These are phyloP conservation scores for Firmiana major DNA, from an alignment of 345 rosid genomes.

Conservation along the genomic window DNA sequence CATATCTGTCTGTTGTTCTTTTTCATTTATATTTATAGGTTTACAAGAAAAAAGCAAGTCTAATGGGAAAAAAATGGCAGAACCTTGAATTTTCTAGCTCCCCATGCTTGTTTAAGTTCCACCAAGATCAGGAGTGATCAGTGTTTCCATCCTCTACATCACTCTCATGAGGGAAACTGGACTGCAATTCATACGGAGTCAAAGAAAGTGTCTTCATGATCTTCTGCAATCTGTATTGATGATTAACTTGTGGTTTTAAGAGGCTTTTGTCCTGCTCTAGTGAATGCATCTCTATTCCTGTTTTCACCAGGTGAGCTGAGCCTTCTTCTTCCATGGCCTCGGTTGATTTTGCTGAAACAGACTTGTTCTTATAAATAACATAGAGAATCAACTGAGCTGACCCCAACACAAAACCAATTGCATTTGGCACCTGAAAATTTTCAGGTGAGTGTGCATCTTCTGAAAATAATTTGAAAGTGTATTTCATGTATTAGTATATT, in stretches of 20 bases:
- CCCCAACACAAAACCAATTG: constrained; percentile 44
- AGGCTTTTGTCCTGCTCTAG: constrained; percentile 3
- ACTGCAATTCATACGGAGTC: constrained; percentile 6
- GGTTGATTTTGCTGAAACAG: constrained; percentile 4
- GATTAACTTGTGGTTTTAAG: not conserved
- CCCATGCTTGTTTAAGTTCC: not conserved
- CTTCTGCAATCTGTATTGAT: constrained; percentile 1
- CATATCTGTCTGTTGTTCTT: not conserved
- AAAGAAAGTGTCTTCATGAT: constrained; percentile 11
- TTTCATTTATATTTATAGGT: not conserved
- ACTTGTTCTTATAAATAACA: constrained; percentile 33
- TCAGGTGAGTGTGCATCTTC: not conserved
- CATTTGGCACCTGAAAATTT: constrained; percentile 45
- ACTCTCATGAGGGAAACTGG: not conserved
- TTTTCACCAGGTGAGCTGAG: constrained; percentile 15
- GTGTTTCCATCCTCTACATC: not conserved
- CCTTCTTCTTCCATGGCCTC: constrained; percentile 28
- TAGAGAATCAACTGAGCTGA: constrained; percentile 48
- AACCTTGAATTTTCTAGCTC: too few relatives aligned
- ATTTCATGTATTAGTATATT: not conserved
- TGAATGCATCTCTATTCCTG: constrained; percentile 1
- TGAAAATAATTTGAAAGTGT: not conserved
- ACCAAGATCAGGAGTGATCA: not conserved
- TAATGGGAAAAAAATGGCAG: too few relatives aligned
- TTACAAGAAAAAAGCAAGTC: too few relatives aligned